These are phyloP conservation scores for Entomortierella lignicola DNA, from an alignment of 192 early-diverging fungal species.

Conservation along the genomic window DNA sequence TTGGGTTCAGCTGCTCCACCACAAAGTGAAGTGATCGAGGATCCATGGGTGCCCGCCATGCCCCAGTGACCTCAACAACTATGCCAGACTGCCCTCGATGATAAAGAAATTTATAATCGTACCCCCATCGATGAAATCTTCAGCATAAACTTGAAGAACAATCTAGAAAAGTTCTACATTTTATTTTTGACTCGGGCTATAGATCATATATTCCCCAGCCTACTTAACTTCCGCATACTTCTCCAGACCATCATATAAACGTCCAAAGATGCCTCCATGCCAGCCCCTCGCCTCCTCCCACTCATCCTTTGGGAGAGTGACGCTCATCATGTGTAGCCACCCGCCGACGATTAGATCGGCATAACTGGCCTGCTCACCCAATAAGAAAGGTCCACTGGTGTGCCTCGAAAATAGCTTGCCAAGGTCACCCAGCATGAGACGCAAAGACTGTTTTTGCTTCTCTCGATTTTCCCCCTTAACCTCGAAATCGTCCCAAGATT, in stretches of 20 bases:
- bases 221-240: slow-evolving; percentile 52
- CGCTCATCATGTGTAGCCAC: slow-evolving; percentile 39
- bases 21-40: too few relatives aligned
- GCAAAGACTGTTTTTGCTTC: slow-evolving; percentile 33
- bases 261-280: slow-evolving; percentile 51
- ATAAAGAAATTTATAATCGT: too few relatives aligned
- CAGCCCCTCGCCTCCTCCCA: slow-evolving; percentile 43
- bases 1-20: too few relatives aligned
- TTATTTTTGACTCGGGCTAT: slow-evolving; percentile 9
- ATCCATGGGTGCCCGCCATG: too few relatives aligned
- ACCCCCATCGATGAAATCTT: too few relatives aligned
- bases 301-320: slow-evolving; percentile 27
- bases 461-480: slow-evolving; percentile 36
- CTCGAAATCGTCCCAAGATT: slow-evolving; percentile 37
- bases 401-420: slow-evolving; percentile 37
- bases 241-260: slow-evolving; percentile 42
- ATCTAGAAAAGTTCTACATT: neutral
- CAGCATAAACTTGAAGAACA: too few relatives aligned
- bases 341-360: slow-evolving; percentile 51
- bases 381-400: slow-evolving; percentile 42
- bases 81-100: too few relatives aligned
- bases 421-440: slow-evolving; percentile 38
- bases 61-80: too few relatives aligned
- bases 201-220: slow-evolving; percentile 3
- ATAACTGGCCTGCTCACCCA: slow-evolving; percentile 42